Conservation (phyloP, 495 filamentous ascomycete genomes). For the Rhizodiscina lignyota region DNA sequence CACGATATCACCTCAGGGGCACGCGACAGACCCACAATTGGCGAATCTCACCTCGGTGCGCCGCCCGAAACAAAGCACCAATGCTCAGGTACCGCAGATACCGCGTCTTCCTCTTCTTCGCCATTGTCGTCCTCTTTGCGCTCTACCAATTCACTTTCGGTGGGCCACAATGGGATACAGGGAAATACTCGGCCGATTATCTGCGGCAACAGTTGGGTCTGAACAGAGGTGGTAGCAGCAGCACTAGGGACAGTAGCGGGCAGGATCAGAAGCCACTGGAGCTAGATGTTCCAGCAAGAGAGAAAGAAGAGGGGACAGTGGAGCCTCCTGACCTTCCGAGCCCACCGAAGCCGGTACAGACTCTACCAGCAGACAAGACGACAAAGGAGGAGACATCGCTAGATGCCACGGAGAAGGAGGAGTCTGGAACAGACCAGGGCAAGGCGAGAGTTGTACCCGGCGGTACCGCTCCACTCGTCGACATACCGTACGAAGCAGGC, state of each 20-base stretch:
- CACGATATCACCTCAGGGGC: too few relatives aligned
- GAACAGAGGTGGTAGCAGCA: not conserved
- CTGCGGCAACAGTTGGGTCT: not conserved
- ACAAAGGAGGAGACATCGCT: not conserved
- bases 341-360: too few relatives aligned
- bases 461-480: not conserved
- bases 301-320: not conserved
- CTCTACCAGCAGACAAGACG: not conserved
- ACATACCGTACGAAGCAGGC: not conserved
- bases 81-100: conserved; percentile 72
- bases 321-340: too few relatives aligned
- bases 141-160: conserved; percentile 44
- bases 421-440: not conserved
- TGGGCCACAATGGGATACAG: not conserved
- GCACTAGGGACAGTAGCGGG: not conserved
- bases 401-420: not conserved
- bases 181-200: not conserved
- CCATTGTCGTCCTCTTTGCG: conserved; percentile 43
- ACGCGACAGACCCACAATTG: too few relatives aligned
- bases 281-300: not conserved
- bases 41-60: too few relatives aligned
- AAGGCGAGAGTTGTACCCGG: not conserved
- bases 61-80: conserved; percentile 10
- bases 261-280: not conserved
- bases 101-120: conserved; percentile 54